Evolutionary conservation across 208 protist species (phyloP), one percentile per base, ranked within the genome.

Genomic region (Trypanosoma caninum): DNA sequence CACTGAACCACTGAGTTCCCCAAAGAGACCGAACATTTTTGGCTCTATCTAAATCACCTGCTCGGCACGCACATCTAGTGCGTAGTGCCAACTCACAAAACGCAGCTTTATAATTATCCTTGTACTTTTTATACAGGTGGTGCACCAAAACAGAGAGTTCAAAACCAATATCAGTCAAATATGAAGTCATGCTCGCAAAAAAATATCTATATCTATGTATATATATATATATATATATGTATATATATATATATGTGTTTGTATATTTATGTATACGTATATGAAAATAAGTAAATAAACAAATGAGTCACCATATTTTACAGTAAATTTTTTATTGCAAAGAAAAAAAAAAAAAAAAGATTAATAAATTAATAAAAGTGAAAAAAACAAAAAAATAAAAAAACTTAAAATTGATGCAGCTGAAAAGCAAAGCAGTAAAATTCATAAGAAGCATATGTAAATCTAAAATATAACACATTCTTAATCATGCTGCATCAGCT

Each of bases 71-170:
- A 37, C 59, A 51, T 31, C 65, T 55, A 1, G 80, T 90, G 16
- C 87, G 74, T 14, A 87, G 52, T 8, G 65, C 50, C 54, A 93
- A 51, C 59, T 90, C 82, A 11, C 40, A 62, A 41, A 82, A 82
- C 30, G 78, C 79, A 33, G 13, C 41, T 13, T 28, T 25, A 0
- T 48, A 40, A 3, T 69, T 10, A n/a, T 50, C 37, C 3, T 16
- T 25, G n/a, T 66, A 33, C 33, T 70, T 78, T 46, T 35, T 6
- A 65, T 83, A 93, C 10, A 93, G 59, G 55, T 94, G 84, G 48
- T 77, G 73, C 6, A 76, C 80, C 4, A 94, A 65, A 22, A 75
- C 77, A 63, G 76, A 87, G 34, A 94, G 64, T 44, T 89, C 81
- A 0, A 76, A 59, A 0, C 87, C 87, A 5, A 94, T 30, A 34